Percentiles rank a stretch among this genome's conserved stretches.
phyloP scores from a whole-genome alignment of 441 rosid species.

The Pelargonium cotyledonis region DNA sequence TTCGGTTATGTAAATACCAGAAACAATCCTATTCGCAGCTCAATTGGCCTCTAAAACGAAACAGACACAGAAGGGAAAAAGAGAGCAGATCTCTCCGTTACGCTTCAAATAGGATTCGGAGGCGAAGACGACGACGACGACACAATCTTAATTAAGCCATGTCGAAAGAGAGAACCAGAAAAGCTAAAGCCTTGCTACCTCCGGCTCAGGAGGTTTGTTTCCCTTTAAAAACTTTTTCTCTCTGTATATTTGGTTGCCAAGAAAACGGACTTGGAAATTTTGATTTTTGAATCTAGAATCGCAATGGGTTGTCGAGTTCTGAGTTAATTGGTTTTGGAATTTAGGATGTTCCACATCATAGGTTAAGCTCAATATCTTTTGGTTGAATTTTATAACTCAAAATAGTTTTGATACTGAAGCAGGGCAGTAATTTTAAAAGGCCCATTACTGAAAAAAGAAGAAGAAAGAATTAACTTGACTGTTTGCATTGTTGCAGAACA shows the following conservation, averaged over 20 bases:
- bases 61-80: no score
- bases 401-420: not conserved
- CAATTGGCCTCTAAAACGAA: no score
- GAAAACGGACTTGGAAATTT: conserved; percentile 8
- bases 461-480: not conserved
- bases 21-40: no score
- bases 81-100: not conserved
- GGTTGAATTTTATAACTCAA: not conserved
- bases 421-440: conserved; percentile 7
- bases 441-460: not conserved
- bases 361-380: not conserved
- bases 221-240: not conserved
- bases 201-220: conserved; percentile 63
- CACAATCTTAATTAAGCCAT: conserved; percentile 23
- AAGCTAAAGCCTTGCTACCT: conserved; percentile 38
- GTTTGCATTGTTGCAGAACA: conserved; percentile 37
- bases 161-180: conserved; percentile 59
- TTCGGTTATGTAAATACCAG: no score
- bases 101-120: not conserved
- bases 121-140: not conserved
- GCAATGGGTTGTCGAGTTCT: not conserved
- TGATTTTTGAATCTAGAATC: not conserved
- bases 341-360: no score
- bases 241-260: conserved; percentile 13
- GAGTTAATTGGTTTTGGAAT: not conserved